These are phyloP conservation scores for Aristolochia contorta DNA, from an alignment of 164 flowering plant genomes.

Conservation along the genomic window DNA sequence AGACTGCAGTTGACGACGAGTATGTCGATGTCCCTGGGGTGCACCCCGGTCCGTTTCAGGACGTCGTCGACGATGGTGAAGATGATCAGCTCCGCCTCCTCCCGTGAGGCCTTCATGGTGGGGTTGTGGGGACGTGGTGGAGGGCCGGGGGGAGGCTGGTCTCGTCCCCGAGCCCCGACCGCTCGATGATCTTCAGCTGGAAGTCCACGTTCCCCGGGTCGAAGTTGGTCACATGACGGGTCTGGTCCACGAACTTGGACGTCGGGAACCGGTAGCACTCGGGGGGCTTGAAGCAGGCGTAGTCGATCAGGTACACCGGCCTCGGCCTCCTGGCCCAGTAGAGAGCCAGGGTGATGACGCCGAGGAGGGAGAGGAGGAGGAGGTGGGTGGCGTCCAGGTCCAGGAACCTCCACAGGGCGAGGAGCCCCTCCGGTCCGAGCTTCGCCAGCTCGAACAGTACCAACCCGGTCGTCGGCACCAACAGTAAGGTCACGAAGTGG, in stretches of 20 bases:
- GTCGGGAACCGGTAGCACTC: constrained; percentile 23
- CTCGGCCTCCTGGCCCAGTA: constrained; percentile 34
- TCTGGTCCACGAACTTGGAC: constrained; percentile 25
- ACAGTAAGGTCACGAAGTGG: constrained; percentile 20
- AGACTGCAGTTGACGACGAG: constrained; percentile 35
- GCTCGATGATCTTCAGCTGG: constrained; percentile 9
- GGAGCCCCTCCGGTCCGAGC: constrained; percentile 16
- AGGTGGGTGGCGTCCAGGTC: constrained; percentile 11
- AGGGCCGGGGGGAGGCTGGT: constrained; percentile 11
- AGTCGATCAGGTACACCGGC: constrained; percentile 27
- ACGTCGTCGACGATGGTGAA: constrained; percentile 23
- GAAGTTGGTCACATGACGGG: not conserved
- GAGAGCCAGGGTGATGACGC: constrained; percentile 18
- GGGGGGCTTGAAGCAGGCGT: constrained; percentile 29
- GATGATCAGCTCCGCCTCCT: constrained; percentile 13
- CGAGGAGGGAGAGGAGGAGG: constrained; percentile 15
- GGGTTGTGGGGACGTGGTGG: constrained; percentile 12
- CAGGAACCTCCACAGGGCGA: constrained; percentile 10
- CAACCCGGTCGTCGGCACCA: constrained; percentile 15
- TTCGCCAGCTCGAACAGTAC: constrained; percentile 6
- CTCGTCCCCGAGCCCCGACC: constrained; percentile 15
- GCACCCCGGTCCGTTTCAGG: constrained; percentile 18
- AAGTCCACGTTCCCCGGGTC: constrained; percentile 5
- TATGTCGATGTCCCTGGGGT: constrained; percentile 35
- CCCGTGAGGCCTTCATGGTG: constrained; percentile 10